Evolutionary conservation across 306 rosid species (phyloP).

Genomic region (Cercis canadensis): DNA sequence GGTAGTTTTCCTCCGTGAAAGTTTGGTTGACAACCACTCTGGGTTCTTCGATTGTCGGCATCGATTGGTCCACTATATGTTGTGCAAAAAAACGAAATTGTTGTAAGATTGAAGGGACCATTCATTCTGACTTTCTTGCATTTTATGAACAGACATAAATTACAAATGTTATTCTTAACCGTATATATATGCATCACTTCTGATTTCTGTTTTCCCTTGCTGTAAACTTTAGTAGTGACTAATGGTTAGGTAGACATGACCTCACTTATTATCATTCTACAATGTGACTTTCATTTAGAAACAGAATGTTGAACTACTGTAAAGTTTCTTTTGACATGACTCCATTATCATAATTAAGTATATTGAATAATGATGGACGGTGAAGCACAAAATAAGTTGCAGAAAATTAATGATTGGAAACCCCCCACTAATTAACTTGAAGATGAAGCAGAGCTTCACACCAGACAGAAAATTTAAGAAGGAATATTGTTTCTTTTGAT

Average conservation of each 20-base stretch:
- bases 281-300: too few relatives aligned
- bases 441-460: neutral
- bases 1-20: too few relatives aligned
- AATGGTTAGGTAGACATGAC: neutral
- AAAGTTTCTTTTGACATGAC: neutral
- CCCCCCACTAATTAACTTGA: conserved; percentile 12
- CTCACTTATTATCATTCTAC: too few relatives aligned
- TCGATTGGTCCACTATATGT: too few relatives aligned
- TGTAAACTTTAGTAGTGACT: neutral
- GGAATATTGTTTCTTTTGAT: neutral
- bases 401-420: conserved; percentile 1
- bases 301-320: neutral
- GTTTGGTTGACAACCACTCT: too few relatives aligned
- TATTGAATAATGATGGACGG: neutral
- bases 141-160: conserved; percentile 6
- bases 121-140: neutral
- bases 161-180: neutral
- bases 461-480: neutral
- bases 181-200: neutral
- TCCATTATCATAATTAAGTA: neutral
- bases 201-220: neutral
- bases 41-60: too few relatives aligned
- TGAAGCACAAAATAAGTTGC: neutral
- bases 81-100: neutral
- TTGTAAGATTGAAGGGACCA: neutral